phyloP scores from a whole-genome alignment of 306 rosid genomes.

The Boehmeria nivea region DNA sequence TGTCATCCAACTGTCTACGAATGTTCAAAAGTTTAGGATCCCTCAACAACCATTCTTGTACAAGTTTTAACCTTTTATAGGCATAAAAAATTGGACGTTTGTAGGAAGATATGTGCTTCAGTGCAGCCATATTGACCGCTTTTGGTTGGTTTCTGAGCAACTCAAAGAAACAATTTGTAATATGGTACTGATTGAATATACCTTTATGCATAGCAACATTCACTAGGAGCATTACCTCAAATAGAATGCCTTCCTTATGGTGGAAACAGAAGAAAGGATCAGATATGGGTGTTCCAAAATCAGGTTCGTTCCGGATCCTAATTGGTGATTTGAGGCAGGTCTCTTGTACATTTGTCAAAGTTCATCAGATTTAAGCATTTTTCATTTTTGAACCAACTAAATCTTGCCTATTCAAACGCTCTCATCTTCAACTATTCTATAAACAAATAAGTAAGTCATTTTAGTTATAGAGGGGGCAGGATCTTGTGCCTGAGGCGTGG shows the following conservation, averaged over 20 bases:
- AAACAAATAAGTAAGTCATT: too few relatives aligned
- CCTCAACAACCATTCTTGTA: constrained; percentile 63
- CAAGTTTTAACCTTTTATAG: constrained; percentile 41
- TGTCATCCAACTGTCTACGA: too few relatives aligned
- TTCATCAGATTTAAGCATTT: too few relatives aligned
- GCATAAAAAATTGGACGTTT: constrained; percentile 62
- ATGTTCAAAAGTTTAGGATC: constrained; percentile 58
- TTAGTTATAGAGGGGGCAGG: too few relatives aligned
- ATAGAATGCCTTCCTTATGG: constrained; percentile 33
- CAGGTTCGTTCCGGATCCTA: constrained; percentile 49
- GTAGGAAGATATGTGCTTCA: constrained; percentile 60
- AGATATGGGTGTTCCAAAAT: constrained; percentile 40
- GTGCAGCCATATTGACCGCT: constrained; percentile 70
- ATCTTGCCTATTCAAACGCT: too few relatives aligned
- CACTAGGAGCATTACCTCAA: constrained; percentile 60
- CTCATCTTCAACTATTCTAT: too few relatives aligned
- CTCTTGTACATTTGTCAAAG: too few relatives aligned
- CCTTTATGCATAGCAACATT: constrained; percentile 71
- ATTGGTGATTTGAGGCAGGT: constrained; percentile 26
- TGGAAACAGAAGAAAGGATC: constrained; percentile 56
- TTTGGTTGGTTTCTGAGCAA: constrained; percentile 51
- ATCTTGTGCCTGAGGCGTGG: too few relatives aligned
- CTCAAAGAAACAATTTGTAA: constrained; percentile 47
- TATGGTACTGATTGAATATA: constrained; percentile 52
- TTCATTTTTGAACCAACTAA: too few relatives aligned